Evolutionary conservation across 306 rosid species (phyloP).

Genomic region (Inga laurina): DNA sequence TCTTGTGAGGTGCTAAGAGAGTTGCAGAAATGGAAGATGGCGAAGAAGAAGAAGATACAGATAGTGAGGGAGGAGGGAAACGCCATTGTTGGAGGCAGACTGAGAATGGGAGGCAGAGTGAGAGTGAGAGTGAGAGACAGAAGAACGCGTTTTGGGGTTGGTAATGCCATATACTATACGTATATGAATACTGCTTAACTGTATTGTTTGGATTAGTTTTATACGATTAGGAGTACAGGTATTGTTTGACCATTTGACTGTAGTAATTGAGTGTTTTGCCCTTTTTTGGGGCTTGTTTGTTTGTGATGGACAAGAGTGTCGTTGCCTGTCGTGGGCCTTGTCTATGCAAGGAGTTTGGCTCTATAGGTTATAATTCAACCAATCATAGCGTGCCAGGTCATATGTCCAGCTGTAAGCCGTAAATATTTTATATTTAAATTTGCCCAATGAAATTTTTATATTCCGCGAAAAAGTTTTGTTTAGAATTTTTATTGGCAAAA

Average conservation of each 20-base stretch:
- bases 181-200: background rate
- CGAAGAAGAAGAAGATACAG: slow-evolving; percentile 19
- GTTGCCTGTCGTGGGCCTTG: background rate
- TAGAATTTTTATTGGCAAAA: too few species aligned
- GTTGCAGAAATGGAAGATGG: slow-evolving; percentile 16
- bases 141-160: slow-evolving; percentile 16
- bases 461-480: too few species aligned
- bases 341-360: background rate
- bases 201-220: background rate
- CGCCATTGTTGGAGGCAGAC: slow-evolving; percentile 36
- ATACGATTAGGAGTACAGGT: background rate
- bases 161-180: background rate
- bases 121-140: background rate
- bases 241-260: background rate
- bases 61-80: background rate
- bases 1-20: slow-evolving; percentile 9
- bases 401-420: background rate
- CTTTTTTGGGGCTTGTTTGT: background rate
- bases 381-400: background rate
- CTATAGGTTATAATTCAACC: background rate
- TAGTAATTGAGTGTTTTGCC: background rate
- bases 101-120: background rate
- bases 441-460: too few species aligned
- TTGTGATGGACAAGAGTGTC: background rate
- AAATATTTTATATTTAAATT: background rate